Conservation (phyloP, 2,329 filamentous ascomycete genomes). For the Colletotrichum tropicicola region DNA sequence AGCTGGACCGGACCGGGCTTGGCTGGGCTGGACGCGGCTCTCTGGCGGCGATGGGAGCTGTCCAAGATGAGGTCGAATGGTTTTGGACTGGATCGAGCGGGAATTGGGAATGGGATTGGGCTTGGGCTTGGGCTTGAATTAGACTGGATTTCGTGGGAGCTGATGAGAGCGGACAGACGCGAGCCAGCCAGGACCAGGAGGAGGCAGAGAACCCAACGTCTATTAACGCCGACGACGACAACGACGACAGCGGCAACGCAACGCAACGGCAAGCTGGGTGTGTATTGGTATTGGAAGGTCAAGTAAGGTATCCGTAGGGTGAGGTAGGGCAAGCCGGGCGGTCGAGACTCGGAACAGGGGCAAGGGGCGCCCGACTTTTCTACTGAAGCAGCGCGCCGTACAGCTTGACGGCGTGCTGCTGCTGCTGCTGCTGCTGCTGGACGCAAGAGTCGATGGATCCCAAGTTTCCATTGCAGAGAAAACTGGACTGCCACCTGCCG, state of each 20-base stretch:
- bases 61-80: too few relatives aligned
- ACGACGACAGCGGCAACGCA: too few relatives aligned
- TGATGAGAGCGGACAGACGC: too few relatives aligned
- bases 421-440: background rate
- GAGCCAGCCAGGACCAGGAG: background rate
- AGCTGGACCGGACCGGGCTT: too few relatives aligned
- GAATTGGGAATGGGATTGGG: too few relatives aligned
- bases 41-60: too few relatives aligned
- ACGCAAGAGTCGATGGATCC: background rate
- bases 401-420: background rate
- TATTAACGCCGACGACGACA: background rate
- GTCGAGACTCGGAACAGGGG: conserved; percentile 13
- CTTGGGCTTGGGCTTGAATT: background rate
- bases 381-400: too few relatives aligned
- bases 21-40: too few relatives aligned
- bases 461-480: background rate
- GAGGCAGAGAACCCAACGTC: background rate
- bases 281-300: too few relatives aligned
- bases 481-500: conserved; percentile 21
- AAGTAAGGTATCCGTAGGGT: too few relatives aligned
- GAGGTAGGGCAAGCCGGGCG: too few relatives aligned
- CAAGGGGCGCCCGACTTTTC: conserved; percentile 2
- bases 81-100: background rate
- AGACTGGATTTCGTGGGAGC: conserved; percentile 7
- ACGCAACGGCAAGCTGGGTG: too few relatives aligned